Evolutionary conservation across 2,329 filamentous ascomycete species (phyloP).

Genomic region (Apiospora kogelbergensis): DNA sequence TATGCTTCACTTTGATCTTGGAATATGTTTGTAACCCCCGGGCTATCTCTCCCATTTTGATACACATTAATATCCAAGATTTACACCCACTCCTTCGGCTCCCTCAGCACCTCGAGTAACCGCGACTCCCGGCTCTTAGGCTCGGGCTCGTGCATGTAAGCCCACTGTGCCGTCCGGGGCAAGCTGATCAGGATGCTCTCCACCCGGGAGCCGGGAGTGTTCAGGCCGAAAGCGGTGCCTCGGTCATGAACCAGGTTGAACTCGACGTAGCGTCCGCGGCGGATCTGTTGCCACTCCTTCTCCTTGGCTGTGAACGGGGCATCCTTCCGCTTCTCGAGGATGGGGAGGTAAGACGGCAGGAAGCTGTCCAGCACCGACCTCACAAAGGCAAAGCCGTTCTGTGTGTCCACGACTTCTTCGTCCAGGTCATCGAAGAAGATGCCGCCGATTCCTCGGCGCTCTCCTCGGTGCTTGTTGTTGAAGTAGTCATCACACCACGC

Average conservation of each 20-base stretch:
- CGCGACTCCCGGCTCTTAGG: constrained; percentile 76
- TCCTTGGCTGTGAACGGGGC: constrained; percentile 85
- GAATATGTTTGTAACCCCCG: neutral
- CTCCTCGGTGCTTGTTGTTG: constrained; percentile 84
- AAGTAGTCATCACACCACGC: constrained; percentile 99
- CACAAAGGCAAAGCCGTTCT: constrained; percentile 86
- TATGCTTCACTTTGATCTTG: neutral
- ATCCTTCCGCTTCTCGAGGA: constrained; percentile 84
- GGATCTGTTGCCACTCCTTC: constrained; percentile 95
- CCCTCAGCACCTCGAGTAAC: constrained; percentile 69
- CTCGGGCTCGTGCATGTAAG: constrained; percentile 89
- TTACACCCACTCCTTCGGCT: constrained; percentile 68
- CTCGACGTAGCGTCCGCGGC: constrained; percentile 93
- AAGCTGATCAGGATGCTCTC: constrained; percentile 98
- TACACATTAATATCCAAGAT: constrained; percentile 16
- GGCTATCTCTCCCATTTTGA: neutral
- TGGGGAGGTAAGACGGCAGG: constrained; percentile 86
- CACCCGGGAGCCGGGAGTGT: constrained; percentile 85
- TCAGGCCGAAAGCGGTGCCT: constrained; percentile 90
- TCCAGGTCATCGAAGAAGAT: constrained; percentile 99
- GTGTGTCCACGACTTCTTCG: constrained; percentile 78
- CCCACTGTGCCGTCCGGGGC: constrained; percentile 89
- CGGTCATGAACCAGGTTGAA: constrained; percentile 98
- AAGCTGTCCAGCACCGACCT: constrained; percentile 85
- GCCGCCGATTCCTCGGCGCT: constrained; percentile 84